Conservation (phyloP, 23 red algal genomes). For the Gracilaria domingensis region DNA sequence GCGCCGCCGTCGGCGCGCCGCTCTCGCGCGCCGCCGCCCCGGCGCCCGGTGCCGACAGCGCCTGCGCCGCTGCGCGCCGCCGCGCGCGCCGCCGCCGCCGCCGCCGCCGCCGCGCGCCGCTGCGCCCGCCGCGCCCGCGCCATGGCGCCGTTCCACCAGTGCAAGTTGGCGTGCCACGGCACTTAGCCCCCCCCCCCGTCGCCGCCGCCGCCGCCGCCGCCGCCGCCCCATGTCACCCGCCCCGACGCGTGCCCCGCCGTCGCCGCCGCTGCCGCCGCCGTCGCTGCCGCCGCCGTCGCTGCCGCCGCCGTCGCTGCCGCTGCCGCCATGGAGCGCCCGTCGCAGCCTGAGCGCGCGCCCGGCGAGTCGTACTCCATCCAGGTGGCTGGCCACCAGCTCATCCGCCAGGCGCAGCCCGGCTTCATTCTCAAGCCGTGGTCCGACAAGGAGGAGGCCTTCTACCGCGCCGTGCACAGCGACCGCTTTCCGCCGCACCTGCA, state of each 20-base stretch:
- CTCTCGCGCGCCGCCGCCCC: no score
- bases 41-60: no score
- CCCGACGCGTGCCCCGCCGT: not conserved
- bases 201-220: no score
- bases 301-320: not conserved
- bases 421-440: conserved; percentile 79
- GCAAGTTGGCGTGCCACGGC: no score
- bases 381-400: conserved; percentile 85
- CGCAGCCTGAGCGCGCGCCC: not conserved
- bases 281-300: not conserved
- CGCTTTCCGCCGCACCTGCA: conserved; percentile 27
- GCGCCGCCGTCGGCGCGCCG: no score
- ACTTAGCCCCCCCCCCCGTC: no score
- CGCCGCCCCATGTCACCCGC: no score
- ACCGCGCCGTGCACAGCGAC: conserved; percentile 55
- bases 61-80: no score
- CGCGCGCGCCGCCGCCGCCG: no score
- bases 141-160: no score
- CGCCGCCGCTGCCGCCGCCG: not conserved
- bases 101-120: no score
- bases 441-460: conserved; percentile 81
- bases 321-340: not conserved
- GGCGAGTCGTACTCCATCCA: conserved; percentile 73
- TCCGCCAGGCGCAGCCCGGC: conserved; percentile 40
- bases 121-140: no score